A percentile compares a stretch with the other conserved stretches of the same genome.
These are phyloP conservation scores for Fusarium dlaminii DNA, from an alignment of 2,329 filamentous ascomycete genomes.

Conservation along the genomic window DNA sequence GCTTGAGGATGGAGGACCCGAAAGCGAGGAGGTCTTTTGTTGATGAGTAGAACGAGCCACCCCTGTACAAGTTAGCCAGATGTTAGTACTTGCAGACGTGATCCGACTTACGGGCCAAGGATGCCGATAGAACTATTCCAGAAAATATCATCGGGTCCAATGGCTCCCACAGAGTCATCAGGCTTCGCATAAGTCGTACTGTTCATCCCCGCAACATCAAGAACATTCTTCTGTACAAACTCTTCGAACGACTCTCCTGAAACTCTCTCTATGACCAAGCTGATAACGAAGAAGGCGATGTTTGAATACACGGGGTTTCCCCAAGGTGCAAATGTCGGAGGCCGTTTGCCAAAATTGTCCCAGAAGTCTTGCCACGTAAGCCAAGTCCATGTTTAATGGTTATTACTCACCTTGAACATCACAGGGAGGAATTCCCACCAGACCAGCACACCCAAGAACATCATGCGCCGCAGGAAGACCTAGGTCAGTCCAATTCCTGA, in stretches of 20 bases:
- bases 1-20: neutral
- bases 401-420: neutral
- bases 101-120: neutral
- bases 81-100: accelerated
- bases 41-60: constrained; percentile 6
- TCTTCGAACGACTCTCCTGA: neutral
- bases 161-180: constrained; percentile 5
- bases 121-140: constrained; percentile 7
- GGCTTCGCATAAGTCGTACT: constrained; percentile 13
- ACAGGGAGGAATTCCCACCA: neutral
- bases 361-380: neutral
- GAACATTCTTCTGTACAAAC: constrained; percentile 2
- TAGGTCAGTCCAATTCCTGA: neutral
- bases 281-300: neutral
- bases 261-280: constrained; percentile 4
- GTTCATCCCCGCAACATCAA: constrained; percentile 8
- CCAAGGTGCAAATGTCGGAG: neutral
- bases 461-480: neutral
- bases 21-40: constrained; percentile 16
- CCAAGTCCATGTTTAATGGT: neutral
- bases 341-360: constrained; percentile 12
- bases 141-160: neutral
- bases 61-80: neutral
- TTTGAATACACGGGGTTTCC: constrained; percentile 3
- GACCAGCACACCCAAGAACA: neutral